These are phyloP conservation scores for Vitis rupestris DNA, from an alignment of 164 flowering plant species.

Conservation along the genomic window DNA sequence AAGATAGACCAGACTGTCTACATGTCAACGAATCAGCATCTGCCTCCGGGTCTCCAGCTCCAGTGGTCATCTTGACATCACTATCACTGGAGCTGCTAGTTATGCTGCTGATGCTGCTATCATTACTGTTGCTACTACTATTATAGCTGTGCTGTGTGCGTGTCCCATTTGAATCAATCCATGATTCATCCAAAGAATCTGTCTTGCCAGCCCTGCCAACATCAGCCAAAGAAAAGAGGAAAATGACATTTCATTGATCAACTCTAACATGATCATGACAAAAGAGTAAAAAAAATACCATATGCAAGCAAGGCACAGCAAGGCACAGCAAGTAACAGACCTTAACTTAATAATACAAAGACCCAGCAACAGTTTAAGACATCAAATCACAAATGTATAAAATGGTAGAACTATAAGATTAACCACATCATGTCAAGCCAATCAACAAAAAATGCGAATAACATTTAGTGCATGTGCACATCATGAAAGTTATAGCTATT, in stretches of 20 bases:
- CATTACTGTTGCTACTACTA: constrained; percentile 85
- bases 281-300: neutral
- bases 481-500: too few relatives aligned
- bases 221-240: constrained; percentile 16
- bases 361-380: neutral
- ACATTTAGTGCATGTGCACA: too few relatives aligned
- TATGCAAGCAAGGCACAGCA: neutral
- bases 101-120: constrained; percentile 80
- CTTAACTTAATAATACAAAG: neutral
- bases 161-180: constrained; percentile 39
- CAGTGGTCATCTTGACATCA: constrained; percentile 50
- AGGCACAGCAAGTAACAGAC: neutral
- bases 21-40: constrained; percentile 94
- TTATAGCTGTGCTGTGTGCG: constrained; percentile 40
- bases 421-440: too few relatives aligned
- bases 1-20: constrained; percentile 74
- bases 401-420: too few relatives aligned
- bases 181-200: constrained; percentile 48
- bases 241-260: constrained; percentile 10
- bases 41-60: constrained; percentile 81
- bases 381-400: neutral
- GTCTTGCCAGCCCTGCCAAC: constrained; percentile 35
- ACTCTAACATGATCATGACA: neutral
- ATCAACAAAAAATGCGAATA: too few relatives aligned
- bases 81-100: constrained; percentile 86